A percentile compares a stretch with the other conserved stretches of the same genome.
phyloP scores from a whole-genome alignment of 2,329 filamentous ascomycete species.

The Coniochaeta sp. region DNA sequence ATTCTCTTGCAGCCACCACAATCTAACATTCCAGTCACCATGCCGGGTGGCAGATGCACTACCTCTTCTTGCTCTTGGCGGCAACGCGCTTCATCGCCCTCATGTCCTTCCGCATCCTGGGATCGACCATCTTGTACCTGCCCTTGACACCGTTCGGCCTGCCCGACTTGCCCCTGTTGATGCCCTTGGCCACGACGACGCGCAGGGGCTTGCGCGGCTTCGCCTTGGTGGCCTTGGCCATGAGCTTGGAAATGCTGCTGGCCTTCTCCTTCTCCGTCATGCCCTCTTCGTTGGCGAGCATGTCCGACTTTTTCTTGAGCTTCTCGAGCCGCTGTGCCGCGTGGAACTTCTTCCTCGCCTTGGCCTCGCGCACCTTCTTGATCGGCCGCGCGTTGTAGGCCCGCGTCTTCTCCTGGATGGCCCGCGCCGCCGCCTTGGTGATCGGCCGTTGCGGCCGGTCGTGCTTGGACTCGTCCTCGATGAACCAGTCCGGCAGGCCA shows the following conservation, averaged over 20 bases:
- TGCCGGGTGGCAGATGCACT: neutral
- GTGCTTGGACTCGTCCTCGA: conserved; percentile 84
- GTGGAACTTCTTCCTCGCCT: conserved; percentile 95
- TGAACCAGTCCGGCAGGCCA: conserved; percentile 93
- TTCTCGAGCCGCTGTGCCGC: conserved; percentile 87
- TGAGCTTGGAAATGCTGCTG: conserved; percentile 70
- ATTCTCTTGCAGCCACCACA: neutral
- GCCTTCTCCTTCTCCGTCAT: conserved; percentile 97
- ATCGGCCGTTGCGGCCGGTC: conserved; percentile 84
- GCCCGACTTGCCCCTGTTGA: conserved; percentile 79
- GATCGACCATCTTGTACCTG: conserved; percentile 94
- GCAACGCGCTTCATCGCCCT: conserved; percentile 71
- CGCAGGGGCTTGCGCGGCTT: conserved; percentile 78
- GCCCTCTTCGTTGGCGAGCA: conserved; percentile 81
- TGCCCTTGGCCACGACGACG: conserved; percentile 79
- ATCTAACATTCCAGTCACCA: conserved; percentile 2
- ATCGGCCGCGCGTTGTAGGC: conserved; percentile 93
- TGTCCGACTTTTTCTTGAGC: conserved; percentile 91
- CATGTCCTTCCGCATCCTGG: conserved; percentile 93
- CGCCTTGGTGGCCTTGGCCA: conserved; percentile 77
- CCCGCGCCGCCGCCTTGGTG: conserved; percentile 77
- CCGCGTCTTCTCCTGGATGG: conserved; percentile 90
- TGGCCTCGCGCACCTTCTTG: conserved; percentile 97
- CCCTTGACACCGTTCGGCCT: conserved; percentile 90
- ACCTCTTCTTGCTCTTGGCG: conserved; percentile 52